Evolutionary conservation across 23 red algal genomes (phyloP).

Genomic region (Agarophyton chilense): DNA sequence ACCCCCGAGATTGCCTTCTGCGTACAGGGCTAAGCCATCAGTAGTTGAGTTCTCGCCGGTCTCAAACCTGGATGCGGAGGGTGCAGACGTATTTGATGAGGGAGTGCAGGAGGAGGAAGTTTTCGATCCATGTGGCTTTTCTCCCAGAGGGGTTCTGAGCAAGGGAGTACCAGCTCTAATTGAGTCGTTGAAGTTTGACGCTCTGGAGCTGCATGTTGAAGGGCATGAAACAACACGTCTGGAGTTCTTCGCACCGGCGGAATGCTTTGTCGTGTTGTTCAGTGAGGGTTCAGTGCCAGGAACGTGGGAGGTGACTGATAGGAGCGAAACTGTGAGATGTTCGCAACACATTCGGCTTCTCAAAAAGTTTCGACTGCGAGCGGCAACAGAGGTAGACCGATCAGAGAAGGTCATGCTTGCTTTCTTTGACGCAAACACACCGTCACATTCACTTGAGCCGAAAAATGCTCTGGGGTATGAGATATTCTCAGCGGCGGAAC

Average conservation of each 20-base stretch:
- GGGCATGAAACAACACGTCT: conserved; percentile 13
- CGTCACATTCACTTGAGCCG: conserved; percentile 6
- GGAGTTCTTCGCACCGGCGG: conserved; percentile 24
- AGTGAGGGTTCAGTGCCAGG: conserved; percentile 28
- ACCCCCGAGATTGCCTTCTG: conserved; percentile 4
- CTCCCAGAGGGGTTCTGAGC: conserved; percentile 9
- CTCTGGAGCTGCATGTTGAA: conserved; percentile 37
- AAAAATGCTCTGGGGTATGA: conserved; percentile 4
- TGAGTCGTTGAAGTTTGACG: conserved; percentile 37
- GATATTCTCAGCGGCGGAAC: conserved; percentile 18
- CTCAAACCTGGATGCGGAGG: background rate
- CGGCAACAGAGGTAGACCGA: conserved; percentile 45
- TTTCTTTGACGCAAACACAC: conserved; percentile 28
- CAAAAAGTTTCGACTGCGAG: conserved; percentile 56
- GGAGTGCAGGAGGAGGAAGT: background rate
- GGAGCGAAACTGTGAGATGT: conserved; percentile 1
- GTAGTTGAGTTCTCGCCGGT: conserved; percentile 23
- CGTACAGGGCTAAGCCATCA: conserved; percentile 23
- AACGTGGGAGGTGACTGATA: conserved; percentile 37
- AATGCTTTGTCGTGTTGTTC: conserved; percentile 45
- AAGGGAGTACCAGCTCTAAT: conserved; percentile 12
- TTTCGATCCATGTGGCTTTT: conserved; percentile 10
- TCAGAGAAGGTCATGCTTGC: conserved; percentile 35
- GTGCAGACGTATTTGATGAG: background rate
- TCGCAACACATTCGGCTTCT: conserved; percentile 27